Evolutionary conservation across 192 early-diverging fungal genomes (phyloP), one percentile per base, ranked within the genome.

Genomic region (Podila epicladia): DNA sequence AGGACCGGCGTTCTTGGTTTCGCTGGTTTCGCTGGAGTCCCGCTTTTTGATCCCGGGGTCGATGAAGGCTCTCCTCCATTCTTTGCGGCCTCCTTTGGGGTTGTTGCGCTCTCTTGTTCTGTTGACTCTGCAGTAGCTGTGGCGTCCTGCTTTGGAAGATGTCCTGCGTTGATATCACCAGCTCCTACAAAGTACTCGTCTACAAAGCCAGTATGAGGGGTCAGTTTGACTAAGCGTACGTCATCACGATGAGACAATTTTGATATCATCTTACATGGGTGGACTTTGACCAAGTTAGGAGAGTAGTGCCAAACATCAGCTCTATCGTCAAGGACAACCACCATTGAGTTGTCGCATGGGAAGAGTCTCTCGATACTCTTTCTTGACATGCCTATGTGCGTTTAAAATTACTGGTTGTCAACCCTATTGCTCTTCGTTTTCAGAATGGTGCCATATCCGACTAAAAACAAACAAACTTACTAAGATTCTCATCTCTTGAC

Each of bases 321-420:
- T 26, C 97, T 90, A 84, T 99, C 98, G 76, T 99, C 98, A 15
- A 99, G 86, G 51, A 95, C 93, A 5, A 97, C 94, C 3, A 97
- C 98, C 97, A 99, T 98, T 31, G 93, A 95, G 38, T 93, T 93
- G 83, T 98, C 95, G 64, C 92, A 92, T 11, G 98, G 97, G 77
- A 99, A 98, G 53, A 99, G 85, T 11, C 98, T 85, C 37, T 91
- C 76, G 8, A 98, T 89, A 32, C 85, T 90, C 85, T 99, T 99
- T 41, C 88, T 73, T 1, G 89, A 89, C 71, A 92, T 88, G 65
- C 90, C 93, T 94, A 71, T 11, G 12, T 45, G 26, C 20, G 31
- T 38, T 53, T 57, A 24, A 33, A 37, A 51, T 55, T 31, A 50
- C 24, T 22, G 64, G 11, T 20, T 20, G n/a, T 11, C 65, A 72